Percentiles rank a stretch among this genome's conserved stretches.
Conservation (phyloP, 208 protist species). For the Trypanosoma conorhini region DNA sequence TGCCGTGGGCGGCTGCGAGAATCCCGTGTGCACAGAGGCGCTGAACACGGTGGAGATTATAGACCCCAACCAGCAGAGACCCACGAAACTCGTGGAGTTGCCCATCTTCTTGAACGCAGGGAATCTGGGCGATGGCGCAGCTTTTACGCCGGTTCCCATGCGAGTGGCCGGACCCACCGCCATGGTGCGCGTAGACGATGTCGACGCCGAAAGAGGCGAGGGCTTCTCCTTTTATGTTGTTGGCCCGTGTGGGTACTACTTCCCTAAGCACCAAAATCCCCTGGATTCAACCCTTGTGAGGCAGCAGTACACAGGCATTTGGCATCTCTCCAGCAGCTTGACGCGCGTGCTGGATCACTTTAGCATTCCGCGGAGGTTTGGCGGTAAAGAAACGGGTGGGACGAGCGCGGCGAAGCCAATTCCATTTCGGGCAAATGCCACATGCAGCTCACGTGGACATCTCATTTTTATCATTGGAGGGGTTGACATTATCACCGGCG, state of each 20-base stretch:
- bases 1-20: slow-evolving; percentile 22
- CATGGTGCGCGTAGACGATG: slow-evolving; percentile 20
- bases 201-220: neutral
- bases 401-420: neutral
- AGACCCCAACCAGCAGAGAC: slow-evolving; percentile 2
- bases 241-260: slow-evolving; percentile 28
- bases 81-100: slow-evolving; percentile 1
- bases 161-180: slow-evolving; percentile 13
- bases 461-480: slow-evolving; percentile 33
- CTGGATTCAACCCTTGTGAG: neutral
- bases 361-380: neutral
- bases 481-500: slow-evolving; percentile 19
- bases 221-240: slow-evolving; percentile 22
- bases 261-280: neutral
- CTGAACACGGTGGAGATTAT: slow-evolving; percentile 17
- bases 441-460: slow-evolving; percentile 18
- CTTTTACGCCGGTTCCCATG: neutral
- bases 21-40: neutral
- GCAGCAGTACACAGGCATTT: slow-evolving; percentile 22
- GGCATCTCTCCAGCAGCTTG: slow-evolving; percentile 21
- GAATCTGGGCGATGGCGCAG: neutral
- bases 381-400: neutral
- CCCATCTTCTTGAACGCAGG: slow-evolving; percentile 8
- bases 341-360: slow-evolving; percentile 2
- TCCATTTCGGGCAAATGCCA: slow-evolving; percentile 29